phyloP scores from a whole-genome alignment of 768 basidiomycete species.

The Russula ochroleuca region DNA sequence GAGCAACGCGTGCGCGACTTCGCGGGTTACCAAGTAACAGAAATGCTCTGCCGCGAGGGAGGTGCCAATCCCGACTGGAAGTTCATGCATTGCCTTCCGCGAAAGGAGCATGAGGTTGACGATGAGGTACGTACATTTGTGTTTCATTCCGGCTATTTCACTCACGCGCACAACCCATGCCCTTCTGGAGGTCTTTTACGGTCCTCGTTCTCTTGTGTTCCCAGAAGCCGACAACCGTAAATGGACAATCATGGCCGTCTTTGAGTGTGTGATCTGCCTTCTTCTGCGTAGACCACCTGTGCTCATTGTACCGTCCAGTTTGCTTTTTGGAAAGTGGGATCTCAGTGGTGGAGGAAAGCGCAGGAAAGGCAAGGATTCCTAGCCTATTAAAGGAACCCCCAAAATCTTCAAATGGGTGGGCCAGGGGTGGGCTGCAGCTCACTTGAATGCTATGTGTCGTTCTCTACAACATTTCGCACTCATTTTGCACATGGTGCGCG shows the following conservation, averaged over 20 bases:
- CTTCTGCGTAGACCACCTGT: slow-evolving; percentile 19
- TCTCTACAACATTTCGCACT: too few species aligned
- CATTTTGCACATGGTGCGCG: neutral
- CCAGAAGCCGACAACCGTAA: slow-evolving; percentile 94
- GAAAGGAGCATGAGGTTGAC: slow-evolving; percentile 90
- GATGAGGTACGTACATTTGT: slow-evolving; percentile 60
- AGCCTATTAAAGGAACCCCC: neutral
- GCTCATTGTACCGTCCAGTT: slow-evolving; percentile 33
- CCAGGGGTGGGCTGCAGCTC: neutral
- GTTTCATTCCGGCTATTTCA: neutral
- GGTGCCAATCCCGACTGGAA: slow-evolving; percentile 86
- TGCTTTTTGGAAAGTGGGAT: slow-evolving; percentile 37
- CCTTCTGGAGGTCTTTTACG: slow-evolving; percentile 78
- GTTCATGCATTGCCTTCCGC: slow-evolving; percentile 94
- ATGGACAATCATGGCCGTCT: slow-evolving; percentile 92
- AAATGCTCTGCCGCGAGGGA: slow-evolving; percentile 72
- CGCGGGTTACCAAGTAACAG: slow-evolving; percentile 90
- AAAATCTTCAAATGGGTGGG: neutral
- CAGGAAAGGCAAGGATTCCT: slow-evolving; percentile 8
- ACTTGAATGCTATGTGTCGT: neutral
- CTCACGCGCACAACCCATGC: slow-evolving; percentile 15
- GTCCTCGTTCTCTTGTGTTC: slow-evolving; percentile 86
- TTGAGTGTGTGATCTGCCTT: slow-evolving; percentile 55
- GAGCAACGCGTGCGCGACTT: slow-evolving; percentile 82
- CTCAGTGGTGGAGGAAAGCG: neutral